Evolutionary conservation across 129 eudicot species (phyloP), one percentile per base, ranked within the genome.

Genomic region (Flaveria ramosissima): DNA sequence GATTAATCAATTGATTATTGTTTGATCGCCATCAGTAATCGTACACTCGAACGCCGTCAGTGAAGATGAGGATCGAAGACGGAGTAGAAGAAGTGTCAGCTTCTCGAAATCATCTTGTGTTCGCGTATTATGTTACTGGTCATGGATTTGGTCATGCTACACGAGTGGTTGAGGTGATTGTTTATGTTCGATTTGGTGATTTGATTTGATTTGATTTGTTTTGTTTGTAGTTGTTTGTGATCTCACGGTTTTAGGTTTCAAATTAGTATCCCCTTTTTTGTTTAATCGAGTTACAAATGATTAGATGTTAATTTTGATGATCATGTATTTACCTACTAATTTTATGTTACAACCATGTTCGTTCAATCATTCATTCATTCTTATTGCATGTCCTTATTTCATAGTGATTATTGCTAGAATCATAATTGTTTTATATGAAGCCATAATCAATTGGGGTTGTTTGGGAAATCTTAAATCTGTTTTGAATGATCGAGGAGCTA

Each of bases 131-230:
- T 74, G 97, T 92, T 65, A 89, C 96, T 19, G 97, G 97, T 47
- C 97, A 92, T 80, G 97, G 97, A 6, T 92, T 92, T 17, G 97
- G 96, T 36, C 97, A 92, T 20, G 97, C 97, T 61, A 92, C 96
- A 27, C 95, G 97, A 46, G 97, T 92, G 70, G 92, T 86, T 51
- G 97, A 92, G 97, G 97, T 88, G 12, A 9, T 70, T n/a, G 16
- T 52, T 17, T 50, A 11, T 69, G 23, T 41, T 19, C 15, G 55
- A 61, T 32, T 66, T 48, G 23, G 12, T 45, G 16, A 41, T 61
- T 30, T 72, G 30, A 55, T 51, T 68, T 45, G 16, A 41, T 61
- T 30, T 72, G 30, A 55, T 51, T 68, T 30, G 17, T 55, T 27
- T 15, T 76, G 12, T 32, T 26, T 60, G 14, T 16, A 14, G 69